These are phyloP conservation scores for Epichloe typhina DNA, from an alignment of 2,329 filamentous ascomycete species.

Conservation along the genomic window DNA sequence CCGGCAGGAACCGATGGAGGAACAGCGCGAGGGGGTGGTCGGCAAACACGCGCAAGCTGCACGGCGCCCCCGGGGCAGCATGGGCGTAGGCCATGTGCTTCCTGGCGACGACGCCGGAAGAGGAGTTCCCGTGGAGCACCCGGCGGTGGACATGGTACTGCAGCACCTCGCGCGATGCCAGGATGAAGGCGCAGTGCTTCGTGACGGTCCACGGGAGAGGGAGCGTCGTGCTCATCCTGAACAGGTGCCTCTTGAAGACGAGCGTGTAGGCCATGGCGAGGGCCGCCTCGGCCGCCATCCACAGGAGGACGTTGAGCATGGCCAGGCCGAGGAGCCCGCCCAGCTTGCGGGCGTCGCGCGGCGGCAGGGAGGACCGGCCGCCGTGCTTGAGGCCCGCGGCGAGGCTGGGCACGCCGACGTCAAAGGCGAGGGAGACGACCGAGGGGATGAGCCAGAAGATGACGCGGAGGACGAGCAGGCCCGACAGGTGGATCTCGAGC, in stretches of 20 bases:
- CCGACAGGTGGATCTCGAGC: conserved; percentile 61
- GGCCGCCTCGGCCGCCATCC: conserved; percentile 29
- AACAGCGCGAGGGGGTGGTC: conserved; percentile 56
- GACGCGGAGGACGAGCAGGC: conserved; percentile 52
- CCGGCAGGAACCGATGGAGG: conserved; percentile 48
- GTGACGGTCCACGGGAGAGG: conserved; percentile 40
- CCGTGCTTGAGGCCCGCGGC: conserved; percentile 57
- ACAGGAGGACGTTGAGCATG: conserved; percentile 31
- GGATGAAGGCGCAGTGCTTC: conserved; percentile 32
- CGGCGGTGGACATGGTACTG: conserved; percentile 65
- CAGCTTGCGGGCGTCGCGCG: conserved; percentile 24
- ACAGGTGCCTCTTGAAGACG: conserved; percentile 26
- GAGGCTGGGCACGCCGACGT: conserved; percentile 55
- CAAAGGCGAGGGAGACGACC: conserved; percentile 58
- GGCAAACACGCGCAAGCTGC: conserved; percentile 49
- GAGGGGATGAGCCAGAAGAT: conserved; percentile 64
- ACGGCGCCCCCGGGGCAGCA: conserved; percentile 39
- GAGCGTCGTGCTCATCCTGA: conserved; percentile 33
- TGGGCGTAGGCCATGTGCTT: conserved; percentile 37
- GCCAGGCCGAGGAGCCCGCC: conserved; percentile 27
- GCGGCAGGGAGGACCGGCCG: conserved; percentile 36
- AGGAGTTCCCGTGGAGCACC: conserved; percentile 44
- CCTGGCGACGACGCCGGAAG: conserved; percentile 24
- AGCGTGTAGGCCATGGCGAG: conserved; percentile 24
- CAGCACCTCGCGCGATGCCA: conserved; percentile 40